These are phyloP conservation scores for Chalciporus sp. DNA, from an alignment of 1,284 basidiomycete species.

Conservation along the genomic window DNA sequence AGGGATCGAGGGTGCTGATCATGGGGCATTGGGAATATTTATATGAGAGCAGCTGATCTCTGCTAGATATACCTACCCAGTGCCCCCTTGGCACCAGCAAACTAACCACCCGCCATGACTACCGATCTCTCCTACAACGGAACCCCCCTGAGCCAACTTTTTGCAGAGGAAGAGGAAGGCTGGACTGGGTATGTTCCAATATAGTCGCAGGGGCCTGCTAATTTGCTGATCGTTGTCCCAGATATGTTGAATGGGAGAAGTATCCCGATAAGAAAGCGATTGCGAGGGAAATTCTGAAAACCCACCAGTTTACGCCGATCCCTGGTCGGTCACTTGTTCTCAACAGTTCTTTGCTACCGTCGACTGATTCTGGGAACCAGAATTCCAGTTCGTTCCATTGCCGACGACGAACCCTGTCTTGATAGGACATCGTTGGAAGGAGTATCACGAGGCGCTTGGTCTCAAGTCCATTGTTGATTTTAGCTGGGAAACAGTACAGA, in stretches of 20 bases:
- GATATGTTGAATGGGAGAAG: conserved; percentile 23
- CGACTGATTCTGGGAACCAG: not conserved
- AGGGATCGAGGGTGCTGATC: too few species aligned
- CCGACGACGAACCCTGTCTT: conserved; percentile 56
- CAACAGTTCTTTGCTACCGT: not conserved
- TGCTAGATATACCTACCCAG: not conserved
- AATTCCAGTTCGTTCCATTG: conserved; percentile 53
- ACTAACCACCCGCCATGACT: conserved; percentile 4
- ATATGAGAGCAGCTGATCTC: not conserved
- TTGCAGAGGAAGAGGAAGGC: conserved; percentile 16
- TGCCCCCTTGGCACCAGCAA: not conserved
- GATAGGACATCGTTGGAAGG: conserved; percentile 55
- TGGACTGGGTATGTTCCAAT: conserved; percentile 14
- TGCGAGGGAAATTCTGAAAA: conserved; percentile 13
- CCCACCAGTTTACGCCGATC: conserved; percentile 15
- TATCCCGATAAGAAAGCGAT: conserved; percentile 16
- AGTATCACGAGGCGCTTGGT: conserved; percentile 55
- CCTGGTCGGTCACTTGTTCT: conserved; percentile 9
- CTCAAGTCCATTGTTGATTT: conserved; percentile 48
- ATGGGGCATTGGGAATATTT: not conserved
- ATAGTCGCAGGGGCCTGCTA: too few species aligned
- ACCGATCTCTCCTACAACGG: conserved; percentile 1
- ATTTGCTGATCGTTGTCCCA: not conserved
- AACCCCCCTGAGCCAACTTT: conserved; percentile 1
- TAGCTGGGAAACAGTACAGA: conserved; percentile 55